Percentiles rank a stretch among this genome's conserved stretches.
These are phyloP conservation scores for Coniochaeta pulveracea DNA, from an alignment of 2,329 filamentous ascomycete species.

Conservation along the genomic window DNA sequence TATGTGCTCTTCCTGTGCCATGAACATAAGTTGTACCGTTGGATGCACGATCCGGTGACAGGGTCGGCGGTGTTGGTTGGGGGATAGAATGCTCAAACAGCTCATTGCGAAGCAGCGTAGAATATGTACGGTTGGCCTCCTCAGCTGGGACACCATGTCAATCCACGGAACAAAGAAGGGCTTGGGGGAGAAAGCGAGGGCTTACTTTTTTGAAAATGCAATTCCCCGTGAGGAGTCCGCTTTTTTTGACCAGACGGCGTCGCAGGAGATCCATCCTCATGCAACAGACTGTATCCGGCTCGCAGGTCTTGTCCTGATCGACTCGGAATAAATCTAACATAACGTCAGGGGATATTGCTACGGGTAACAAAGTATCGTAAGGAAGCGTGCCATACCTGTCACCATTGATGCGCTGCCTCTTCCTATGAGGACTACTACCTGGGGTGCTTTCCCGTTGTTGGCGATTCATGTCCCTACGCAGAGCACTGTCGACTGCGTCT, in stretches of 20 bases:
- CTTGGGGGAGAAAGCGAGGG: no score
- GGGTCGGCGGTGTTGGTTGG: constrained; percentile 56
- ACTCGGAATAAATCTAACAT: constrained; percentile 80
- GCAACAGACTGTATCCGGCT: constrained; percentile 82
- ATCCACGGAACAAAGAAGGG: no score
- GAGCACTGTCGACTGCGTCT: constrained; percentile 36
- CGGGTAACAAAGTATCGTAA: constrained; percentile 7
- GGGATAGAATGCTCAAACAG: constrained; percentile 87
- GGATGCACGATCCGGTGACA: constrained; percentile 47
- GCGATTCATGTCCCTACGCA: constrained; percentile 38
- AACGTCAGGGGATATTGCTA: constrained; percentile 12
- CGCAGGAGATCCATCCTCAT: constrained; percentile 86
- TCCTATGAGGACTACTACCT: constrained; percentile 43
- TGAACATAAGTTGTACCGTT: constrained; percentile 47
- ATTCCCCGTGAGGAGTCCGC: constrained; percentile 75
- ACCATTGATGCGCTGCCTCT: constrained; percentile 48
- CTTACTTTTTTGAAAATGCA: constrained; percentile 89
- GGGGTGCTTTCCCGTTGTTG: constrained; percentile 41
- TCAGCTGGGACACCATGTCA: constrained; percentile 55
- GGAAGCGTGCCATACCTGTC: constrained; percentile 38
- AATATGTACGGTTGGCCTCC: constrained; percentile 91
- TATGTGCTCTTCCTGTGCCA: constrained; percentile 64
- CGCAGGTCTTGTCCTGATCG: constrained; percentile 86
- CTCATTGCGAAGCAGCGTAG: constrained; percentile 75
- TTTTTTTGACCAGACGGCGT: constrained; percentile 80